Percentiles rank a stretch among this genome's conserved stretches.
Conservation (phyloP, 176 grass and related monocot genomes). For the Triticum monococcum region DNA sequence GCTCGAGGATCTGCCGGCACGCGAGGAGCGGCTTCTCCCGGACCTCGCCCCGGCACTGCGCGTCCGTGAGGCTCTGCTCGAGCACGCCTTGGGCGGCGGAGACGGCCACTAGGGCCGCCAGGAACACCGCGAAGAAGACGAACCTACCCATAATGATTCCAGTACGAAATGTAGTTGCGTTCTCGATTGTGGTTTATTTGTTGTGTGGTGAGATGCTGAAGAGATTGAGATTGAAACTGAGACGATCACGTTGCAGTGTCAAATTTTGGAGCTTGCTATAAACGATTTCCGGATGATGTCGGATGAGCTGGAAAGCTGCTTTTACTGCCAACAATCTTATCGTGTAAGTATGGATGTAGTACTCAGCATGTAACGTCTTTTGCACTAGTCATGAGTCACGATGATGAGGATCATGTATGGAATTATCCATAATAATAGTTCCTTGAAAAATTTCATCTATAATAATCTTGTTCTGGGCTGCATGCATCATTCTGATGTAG, state of each 20-base stretch:
- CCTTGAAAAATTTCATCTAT: too few relatives aligned
- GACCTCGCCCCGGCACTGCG: conserved; percentile 33
- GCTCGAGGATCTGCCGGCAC: conserved; percentile 34
- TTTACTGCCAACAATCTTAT: background rate
- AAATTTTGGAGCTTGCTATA: background rate
- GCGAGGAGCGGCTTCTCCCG: conserved; percentile 27
- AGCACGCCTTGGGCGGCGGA: background rate
- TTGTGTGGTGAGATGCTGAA: background rate
- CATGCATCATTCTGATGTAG: too few relatives aligned
- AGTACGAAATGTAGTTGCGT: background rate
- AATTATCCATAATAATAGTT: too few relatives aligned
- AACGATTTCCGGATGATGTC: background rate
- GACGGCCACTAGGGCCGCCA: conserved; percentile 25
- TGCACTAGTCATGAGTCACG: too few relatives aligned
- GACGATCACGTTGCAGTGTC: background rate
- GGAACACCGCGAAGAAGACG: background rate
- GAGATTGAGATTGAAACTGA: background rate
- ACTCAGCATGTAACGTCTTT: background rate
- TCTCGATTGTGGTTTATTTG: background rate
- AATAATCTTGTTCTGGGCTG: too few relatives aligned
- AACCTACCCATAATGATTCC: background rate
- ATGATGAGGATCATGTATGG: too few relatives aligned
- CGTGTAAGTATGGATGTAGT: too few relatives aligned
- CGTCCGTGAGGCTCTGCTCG: conserved; percentile 8
- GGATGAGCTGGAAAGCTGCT: background rate